Evolutionary conservation across 768 basidiomycete genomes (phyloP).

Genomic region (Lactifluus rugatus): DNA sequence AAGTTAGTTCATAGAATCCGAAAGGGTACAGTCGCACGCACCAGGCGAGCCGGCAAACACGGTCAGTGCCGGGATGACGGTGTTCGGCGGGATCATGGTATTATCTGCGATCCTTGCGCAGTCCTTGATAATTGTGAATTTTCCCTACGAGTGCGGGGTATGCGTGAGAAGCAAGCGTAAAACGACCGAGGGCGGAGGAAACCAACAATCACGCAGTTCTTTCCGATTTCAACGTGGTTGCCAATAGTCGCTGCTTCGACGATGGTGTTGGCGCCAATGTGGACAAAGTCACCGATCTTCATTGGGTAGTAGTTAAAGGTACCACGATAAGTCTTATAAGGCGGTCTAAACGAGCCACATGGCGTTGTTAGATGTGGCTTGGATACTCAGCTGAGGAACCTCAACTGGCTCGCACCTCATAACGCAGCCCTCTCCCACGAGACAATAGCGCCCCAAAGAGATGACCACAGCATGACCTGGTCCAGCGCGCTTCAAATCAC

Average conservation of each 20-base stretch:
- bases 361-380: neutral
- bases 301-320: constrained; percentile 97
- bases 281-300: constrained; percentile 92
- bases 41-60: constrained; percentile 87
- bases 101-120: constrained; percentile 85
- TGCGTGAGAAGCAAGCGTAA: neutral
- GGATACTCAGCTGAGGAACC: neutral
- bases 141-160: constrained; percentile 48
- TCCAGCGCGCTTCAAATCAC: constrained; percentile 82
- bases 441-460: constrained; percentile 85
- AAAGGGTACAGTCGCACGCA: constrained; percentile 25
- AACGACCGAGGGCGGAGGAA: neutral
- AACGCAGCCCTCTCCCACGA: constrained; percentile 82
- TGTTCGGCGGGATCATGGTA: constrained; percentile 83
- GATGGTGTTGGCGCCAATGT: constrained; percentile 81
- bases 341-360: constrained; percentile 43
- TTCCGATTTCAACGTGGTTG: constrained; percentile 88
- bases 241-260: constrained; percentile 95
- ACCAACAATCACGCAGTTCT: constrained; percentile 87
- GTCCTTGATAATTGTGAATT: constrained; percentile 95
- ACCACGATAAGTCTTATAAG: constrained; percentile 83
- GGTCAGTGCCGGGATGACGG: constrained; percentile 83
- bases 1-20: neutral
- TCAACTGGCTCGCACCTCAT: constrained; percentile 48
- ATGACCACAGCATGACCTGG: constrained; percentile 92